A percentile compares a stretch with the other conserved stretches of the same genome.
phyloP scores from a whole-genome alignment of 2,329 filamentous ascomycete genomes.

The Stagonosporopsis vannaccii region DNA sequence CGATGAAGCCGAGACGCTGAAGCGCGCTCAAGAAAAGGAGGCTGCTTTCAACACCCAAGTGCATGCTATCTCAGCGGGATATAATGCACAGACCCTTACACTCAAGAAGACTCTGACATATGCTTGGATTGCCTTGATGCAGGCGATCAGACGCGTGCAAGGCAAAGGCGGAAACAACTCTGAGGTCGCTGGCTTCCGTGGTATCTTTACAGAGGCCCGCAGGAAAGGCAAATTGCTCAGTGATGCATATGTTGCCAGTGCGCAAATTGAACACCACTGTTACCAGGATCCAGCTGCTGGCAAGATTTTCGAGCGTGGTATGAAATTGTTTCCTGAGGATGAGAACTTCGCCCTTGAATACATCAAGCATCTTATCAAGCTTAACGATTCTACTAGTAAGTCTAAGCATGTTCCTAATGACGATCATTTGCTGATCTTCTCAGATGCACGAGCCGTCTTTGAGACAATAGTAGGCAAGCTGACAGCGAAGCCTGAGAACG shows the following conservation, averaged over 20 bases:
- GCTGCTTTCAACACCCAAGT: constrained; percentile 63
- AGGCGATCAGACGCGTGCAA: constrained; percentile 92
- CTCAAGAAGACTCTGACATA: constrained; percentile 88
- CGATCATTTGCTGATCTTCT: constrained; percentile 14
- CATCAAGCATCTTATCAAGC: constrained; percentile 89
- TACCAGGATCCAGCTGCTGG: constrained; percentile 93
- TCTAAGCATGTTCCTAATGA: constrained; percentile 28
- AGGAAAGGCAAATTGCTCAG: constrained; percentile 87
- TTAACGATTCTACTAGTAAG: constrained; percentile 92
- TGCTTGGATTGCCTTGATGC: constrained; percentile 93
- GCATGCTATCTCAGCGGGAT: constrained; percentile 68
- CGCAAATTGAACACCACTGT: constrained; percentile 91
- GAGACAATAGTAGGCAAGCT: constrained; percentile 90
- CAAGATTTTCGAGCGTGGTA: constrained; percentile 94
- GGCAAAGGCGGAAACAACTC: constrained; percentile 71
- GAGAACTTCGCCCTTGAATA: constrained; percentile 95
- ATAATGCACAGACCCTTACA: constrained; percentile 74
- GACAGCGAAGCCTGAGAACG: constrained; percentile 75
- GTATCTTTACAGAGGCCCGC: constrained; percentile 88
- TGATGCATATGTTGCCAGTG: constrained; percentile 93
- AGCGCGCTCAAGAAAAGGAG: constrained; percentile 54
- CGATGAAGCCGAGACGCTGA: constrained; percentile 55
- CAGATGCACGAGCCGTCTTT: constrained; percentile 93
- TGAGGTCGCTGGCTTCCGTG: constrained; percentile 77
- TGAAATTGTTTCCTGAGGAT: constrained; percentile 92